Percentiles rank a stretch among this genome's conserved stretches.
These are phyloP conservation scores for Colletotrichum agaves DNA, from an alignment of 2,329 filamentous ascomycete genomes.

Conservation along the genomic window DNA sequence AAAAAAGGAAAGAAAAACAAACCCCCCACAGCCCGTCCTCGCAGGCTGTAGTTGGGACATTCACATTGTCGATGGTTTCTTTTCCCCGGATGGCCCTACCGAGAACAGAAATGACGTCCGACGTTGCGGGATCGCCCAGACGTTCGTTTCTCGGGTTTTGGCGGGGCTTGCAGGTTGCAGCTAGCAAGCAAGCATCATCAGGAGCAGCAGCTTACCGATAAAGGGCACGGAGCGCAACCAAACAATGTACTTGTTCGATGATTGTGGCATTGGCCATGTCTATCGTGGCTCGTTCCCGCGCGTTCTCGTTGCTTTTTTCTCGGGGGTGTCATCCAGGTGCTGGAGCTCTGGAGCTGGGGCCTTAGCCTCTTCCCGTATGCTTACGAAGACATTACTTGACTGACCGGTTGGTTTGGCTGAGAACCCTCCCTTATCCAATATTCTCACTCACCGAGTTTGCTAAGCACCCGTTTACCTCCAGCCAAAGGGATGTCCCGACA, in stretches of 20 bases:
- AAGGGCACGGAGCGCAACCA: background rate
- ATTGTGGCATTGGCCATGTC: background rate
- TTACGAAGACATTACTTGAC: conserved; percentile 16
- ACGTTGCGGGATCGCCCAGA: conserved; percentile 29
- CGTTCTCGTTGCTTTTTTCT: conserved; percentile 4
- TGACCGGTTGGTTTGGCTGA: conserved; percentile 22
- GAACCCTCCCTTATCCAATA: background rate
- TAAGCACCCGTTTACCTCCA: background rate
- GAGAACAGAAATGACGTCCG: conserved; percentile 37
- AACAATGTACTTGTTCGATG: background rate
- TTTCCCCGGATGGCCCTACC: conserved; percentile 34
- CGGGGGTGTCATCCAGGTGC: background rate
- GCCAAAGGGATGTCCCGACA: conserved; percentile 8
- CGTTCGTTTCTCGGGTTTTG: conserved; percentile 13
- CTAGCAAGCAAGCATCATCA: background rate
- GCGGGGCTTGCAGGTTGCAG: conserved; percentile 8
- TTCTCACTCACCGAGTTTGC: conserved; percentile 19
- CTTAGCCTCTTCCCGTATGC: background rate
- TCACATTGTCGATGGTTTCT: conserved; percentile 6
- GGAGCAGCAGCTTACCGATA: background rate
- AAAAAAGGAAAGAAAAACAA: no score
- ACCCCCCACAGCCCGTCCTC: background rate
- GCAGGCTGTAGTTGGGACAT: conserved; percentile 17
- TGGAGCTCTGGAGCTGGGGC: background rate
- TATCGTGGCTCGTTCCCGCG: background rate